These are phyloP conservation scores for Cutaneotrichosporon mucoides DNA, from an alignment of 1,284 basidiomycete species.

Conservation along the genomic window DNA sequence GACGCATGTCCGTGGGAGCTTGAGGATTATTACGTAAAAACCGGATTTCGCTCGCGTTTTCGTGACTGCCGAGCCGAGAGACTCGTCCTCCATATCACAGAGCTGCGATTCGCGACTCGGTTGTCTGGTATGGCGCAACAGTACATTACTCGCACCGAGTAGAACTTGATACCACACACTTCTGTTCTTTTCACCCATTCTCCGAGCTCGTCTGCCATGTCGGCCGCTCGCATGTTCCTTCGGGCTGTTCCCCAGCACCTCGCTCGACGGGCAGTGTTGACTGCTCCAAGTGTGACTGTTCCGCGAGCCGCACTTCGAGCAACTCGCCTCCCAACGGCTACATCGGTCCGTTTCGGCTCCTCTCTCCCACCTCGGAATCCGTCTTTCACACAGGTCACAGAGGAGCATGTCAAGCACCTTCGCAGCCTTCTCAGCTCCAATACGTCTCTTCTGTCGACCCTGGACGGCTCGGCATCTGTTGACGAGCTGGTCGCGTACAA, in stretches of 20 bases:
- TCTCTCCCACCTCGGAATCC: conserved; percentile 40
- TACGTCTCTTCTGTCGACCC: conserved; percentile 52
- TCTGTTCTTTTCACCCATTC: no score
- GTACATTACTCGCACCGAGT: no score
- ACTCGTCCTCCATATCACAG: no score
- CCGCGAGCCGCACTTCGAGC: background rate
- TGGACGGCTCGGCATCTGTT: conserved; percentile 43
- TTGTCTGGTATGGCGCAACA: no score
- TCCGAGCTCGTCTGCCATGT: conserved; percentile 9
- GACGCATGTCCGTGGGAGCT: no score
- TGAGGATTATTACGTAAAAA: no score
- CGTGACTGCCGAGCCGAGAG: no score
- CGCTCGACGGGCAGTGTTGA: conserved; percentile 3
- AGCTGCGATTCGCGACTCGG: no score
- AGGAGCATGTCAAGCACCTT: conserved; percentile 52
- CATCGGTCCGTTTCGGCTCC: conserved; percentile 31
- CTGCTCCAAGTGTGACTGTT: conserved; percentile 1
- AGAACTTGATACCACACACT: no score
- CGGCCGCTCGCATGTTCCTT: conserved; percentile 18
- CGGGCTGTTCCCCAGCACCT: conserved; percentile 10
- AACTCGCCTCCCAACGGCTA: background rate
- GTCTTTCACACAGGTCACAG: conserved; percentile 50
- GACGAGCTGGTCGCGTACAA: conserved; percentile 81
- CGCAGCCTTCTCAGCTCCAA: conserved; percentile 51
- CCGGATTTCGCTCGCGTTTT: no score